Conservation (phyloP, 2,329 filamentous ascomycete species). For the Pyrenophora teres region DNA sequence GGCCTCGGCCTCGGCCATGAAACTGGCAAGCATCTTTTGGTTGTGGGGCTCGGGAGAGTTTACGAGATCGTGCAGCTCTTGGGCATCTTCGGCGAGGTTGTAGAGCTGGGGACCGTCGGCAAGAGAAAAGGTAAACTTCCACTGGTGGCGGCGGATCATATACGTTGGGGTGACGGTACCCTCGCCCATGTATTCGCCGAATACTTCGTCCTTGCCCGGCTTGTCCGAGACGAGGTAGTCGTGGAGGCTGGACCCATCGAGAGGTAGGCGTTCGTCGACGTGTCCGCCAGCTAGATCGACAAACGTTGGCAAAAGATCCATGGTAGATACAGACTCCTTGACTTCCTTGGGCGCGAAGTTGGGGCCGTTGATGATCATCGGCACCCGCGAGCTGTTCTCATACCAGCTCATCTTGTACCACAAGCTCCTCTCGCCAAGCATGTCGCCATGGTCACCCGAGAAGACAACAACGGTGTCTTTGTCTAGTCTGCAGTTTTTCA, state of each 20-base stretch:
- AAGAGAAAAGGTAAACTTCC: conserved; percentile 90
- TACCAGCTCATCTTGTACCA: conserved; percentile 99
- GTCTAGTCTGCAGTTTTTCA: conserved; percentile 78
- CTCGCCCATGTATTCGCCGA: conserved; percentile 93
- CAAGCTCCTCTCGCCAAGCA: conserved; percentile 88
- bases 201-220: conserved; percentile 80
- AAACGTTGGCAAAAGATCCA: conserved; percentile 88
- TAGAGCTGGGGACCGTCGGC: conserved; percentile 84
- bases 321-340: conserved; percentile 82
- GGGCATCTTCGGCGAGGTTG: conserved; percentile 75
- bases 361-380: conserved; percentile 81
- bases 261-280: conserved; percentile 71
- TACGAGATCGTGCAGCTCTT: conserved; percentile 75
- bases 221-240: conserved; percentile 47
- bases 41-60: conserved; percentile 47
- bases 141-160: conserved; percentile 88
- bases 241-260: conserved; percentile 78
- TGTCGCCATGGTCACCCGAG: conserved; percentile 92
- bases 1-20: conserved; percentile 71
- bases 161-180: conserved; percentile 86
- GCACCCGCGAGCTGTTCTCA: conserved; percentile 86
- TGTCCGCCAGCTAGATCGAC: conserved; percentile 79
- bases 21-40: conserved; percentile 59
- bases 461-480: conserved; percentile 92
- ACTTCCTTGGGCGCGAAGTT: conserved; percentile 77